Conservation (phyloP, 441 rosid species). For the Erysimum pusillum region DNA sequence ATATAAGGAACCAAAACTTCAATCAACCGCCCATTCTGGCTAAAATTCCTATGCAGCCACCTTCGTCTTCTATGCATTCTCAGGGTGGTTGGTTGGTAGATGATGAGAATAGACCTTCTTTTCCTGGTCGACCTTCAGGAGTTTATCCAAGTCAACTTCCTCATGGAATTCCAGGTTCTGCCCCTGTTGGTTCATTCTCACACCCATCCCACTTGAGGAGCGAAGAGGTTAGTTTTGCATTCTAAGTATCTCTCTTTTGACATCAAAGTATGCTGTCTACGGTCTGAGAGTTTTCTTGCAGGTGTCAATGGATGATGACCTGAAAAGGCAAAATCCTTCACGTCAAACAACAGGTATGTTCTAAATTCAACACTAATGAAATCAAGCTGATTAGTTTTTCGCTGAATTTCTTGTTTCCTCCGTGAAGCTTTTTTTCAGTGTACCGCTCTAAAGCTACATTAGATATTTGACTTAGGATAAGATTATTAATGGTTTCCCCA, state of each 20-base stretch:
- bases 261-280: slow-evolving; percentile 23
- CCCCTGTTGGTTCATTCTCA: slow-evolving; percentile 51
- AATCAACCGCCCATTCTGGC: slow-evolving; percentile 70
- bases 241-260: slow-evolving; percentile 22
- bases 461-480: slow-evolving; percentile 4
- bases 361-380: slow-evolving; percentile 16
- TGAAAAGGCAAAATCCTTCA: slow-evolving; percentile 60
- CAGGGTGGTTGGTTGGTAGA: slow-evolving; percentile 77
- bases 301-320: slow-evolving; percentile 60
- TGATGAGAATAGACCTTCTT: slow-evolving; percentile 59
- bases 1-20: slow-evolving; percentile 62
- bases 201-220: slow-evolving; percentile 58
- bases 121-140: slow-evolving; percentile 57
- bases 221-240: slow-evolving; percentile 66
- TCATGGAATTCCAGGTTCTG: slow-evolving; percentile 48
- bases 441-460: slow-evolving; percentile 24
- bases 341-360: slow-evolving; percentile 69
- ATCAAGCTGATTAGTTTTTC: not conserved
- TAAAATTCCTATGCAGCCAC: slow-evolving; percentile 56
- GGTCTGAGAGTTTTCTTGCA: slow-evolving; percentile 49
- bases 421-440: slow-evolving; percentile 15
- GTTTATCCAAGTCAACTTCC: slow-evolving; percentile 52
- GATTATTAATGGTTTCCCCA: slow-evolving; percentile 3
- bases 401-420: slow-evolving; percentile 22
- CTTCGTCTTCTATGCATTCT: slow-evolving; percentile 53